phyloP scores from a whole-genome alignment of 2,329 filamentous ascomycete species.

The Cyanodermella asteris region DNA sequence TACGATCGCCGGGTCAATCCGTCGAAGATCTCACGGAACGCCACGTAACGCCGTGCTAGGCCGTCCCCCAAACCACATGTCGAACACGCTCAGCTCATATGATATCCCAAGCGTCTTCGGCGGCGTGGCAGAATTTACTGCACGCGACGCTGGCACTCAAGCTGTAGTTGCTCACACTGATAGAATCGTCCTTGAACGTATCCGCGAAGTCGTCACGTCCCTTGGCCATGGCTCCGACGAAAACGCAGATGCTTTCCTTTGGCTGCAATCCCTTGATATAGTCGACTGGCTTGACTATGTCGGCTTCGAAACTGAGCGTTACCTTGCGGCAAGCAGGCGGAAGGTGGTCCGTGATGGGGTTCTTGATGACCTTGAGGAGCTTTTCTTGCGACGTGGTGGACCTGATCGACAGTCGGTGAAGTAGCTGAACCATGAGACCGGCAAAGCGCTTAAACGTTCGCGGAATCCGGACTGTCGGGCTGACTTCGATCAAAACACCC shows the following conservation, averaged over 20 bases:
- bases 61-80: no score
- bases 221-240: conserved; percentile 97
- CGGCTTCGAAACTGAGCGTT: conserved; percentile 82
- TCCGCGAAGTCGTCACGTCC: conserved; percentile 91
- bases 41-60: neutral
- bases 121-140: conserved; percentile 98
- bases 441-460: conserved; percentile 98
- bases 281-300: conserved; percentile 67
- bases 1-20: no score
- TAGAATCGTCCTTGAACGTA: conserved; percentile 83
- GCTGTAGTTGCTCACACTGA: conserved; percentile 95
- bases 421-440: conserved; percentile 91
- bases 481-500: conserved; percentile 92
- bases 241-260: conserved; percentile 90
- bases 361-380: conserved; percentile 89
- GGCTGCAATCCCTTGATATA: conserved; percentile 61
- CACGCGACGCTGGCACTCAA: conserved; percentile 93
- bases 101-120: conserved; percentile 89
- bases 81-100: conserved; percentile 34
- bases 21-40: neutral
- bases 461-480: conserved; percentile 90
- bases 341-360: conserved; percentile 90
- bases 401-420: conserved; percentile 86
- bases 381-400: conserved; percentile 96
- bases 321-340: conserved; percentile 96